Conservation (phyloP, 192 early-diverging fungal species). For the Backusella luteola region DNA sequence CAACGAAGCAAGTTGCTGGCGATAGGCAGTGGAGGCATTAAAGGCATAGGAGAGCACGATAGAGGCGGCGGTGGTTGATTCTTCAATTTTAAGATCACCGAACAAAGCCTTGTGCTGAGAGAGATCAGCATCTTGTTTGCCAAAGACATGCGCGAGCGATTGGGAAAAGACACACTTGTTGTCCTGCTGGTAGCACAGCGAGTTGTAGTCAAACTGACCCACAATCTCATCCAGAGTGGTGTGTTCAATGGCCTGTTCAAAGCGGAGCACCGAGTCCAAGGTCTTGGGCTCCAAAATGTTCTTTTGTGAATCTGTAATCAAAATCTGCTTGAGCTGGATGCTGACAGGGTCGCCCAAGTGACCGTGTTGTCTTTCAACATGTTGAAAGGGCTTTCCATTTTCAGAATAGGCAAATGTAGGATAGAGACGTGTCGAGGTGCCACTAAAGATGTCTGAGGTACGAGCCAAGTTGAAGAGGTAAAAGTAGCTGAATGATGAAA, state of each 20-base stretch:
- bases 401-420: slow-evolving; percentile 42
- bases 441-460: slow-evolving; percentile 64
- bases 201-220: neutral
- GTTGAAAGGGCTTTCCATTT: neutral
- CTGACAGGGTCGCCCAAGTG: slow-evolving; percentile 43
- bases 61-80: slow-evolving; percentile 10
- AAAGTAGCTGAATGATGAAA: slow-evolving; percentile 78
- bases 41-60: slow-evolving; percentile 52
- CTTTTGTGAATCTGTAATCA: slow-evolving; percentile 37
- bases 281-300: slow-evolving; percentile 45
- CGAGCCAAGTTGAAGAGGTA: slow-evolving; percentile 69
- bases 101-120: neutral
- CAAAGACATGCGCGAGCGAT: neutral
- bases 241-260: slow-evolving; percentile 37
- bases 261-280: slow-evolving; percentile 44
- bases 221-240: slow-evolving; percentile 29
- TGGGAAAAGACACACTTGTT: slow-evolving; percentile 21
- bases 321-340: slow-evolving; percentile 56
- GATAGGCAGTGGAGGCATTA: slow-evolving; percentile 43
- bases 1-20: slow-evolving; percentile 36
- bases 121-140: neutral
- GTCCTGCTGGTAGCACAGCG: slow-evolving; percentile 39
- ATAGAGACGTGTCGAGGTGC: slow-evolving; percentile 37
- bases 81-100: slow-evolving; percentile 13
- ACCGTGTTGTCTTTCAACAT: neutral